Percentiles rank a stretch among this genome's conserved stretches.
Conservation (phyloP, 371 early-diverging fungal genomes). For the Dichotomocladium elegans region DNA sequence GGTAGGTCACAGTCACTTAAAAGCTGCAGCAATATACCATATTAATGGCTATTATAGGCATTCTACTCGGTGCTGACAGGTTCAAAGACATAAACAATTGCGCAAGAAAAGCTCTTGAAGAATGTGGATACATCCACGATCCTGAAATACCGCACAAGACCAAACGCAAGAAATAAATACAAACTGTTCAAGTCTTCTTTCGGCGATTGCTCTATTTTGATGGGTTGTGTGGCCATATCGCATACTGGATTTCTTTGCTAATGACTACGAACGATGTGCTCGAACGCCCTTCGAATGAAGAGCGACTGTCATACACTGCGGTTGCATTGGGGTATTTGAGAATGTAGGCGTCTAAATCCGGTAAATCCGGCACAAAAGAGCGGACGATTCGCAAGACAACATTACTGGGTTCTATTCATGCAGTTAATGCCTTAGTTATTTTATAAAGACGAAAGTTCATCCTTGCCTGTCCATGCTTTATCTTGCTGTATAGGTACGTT, state of each 20-base stretch:
- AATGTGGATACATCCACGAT: constrained; percentile 57
- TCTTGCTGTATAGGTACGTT: constrained; percentile 21
- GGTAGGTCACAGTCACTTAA: constrained; percentile 44
- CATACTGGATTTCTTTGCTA: background rate
- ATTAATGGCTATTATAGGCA: constrained; percentile 17
- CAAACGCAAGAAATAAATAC: background rate
- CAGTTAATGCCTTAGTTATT: background rate
- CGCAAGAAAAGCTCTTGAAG: constrained; percentile 68
- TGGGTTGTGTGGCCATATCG: background rate
- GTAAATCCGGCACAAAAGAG: constrained; percentile 45
- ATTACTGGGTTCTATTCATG: constrained; percentile 18
- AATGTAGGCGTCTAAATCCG: constrained; percentile 41
- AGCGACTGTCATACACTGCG: too few species aligned
- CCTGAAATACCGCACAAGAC: background rate
- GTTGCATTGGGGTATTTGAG: constrained; percentile 27
- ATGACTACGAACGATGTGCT: background rate
- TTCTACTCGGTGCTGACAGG: constrained; percentile 77
- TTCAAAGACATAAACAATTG: constrained; percentile 91
- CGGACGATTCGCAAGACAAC: constrained; percentile 31
- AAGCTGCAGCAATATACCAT: background rate
- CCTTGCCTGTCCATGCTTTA: constrained; percentile 39
- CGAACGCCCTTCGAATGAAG: too few species aligned
- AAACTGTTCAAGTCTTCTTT: background rate
- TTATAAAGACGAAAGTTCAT: too few species aligned
- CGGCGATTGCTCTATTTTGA: background rate